phyloP scores from a whole-genome alignment of 2,329 filamentous ascomycete genomes.

The Colletotrichum sp. region DNA sequence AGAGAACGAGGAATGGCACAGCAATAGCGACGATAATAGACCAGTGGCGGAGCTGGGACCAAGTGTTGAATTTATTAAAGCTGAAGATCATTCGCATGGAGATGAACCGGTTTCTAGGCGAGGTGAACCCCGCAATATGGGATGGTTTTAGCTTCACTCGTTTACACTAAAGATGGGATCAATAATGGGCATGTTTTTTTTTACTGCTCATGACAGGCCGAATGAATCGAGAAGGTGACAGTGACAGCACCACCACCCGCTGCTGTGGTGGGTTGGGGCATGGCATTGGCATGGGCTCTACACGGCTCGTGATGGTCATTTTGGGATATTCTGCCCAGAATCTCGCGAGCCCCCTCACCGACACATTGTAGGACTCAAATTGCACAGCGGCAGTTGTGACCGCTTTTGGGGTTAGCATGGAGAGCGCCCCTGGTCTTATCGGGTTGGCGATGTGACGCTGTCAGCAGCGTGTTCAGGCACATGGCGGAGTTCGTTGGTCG shows the following conservation, averaged over 20 bases:
- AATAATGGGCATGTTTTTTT: background rate
- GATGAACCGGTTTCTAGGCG: background rate
- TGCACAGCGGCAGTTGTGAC: background rate
- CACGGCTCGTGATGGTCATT: background rate
- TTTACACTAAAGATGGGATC: background rate
- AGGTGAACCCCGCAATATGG: background rate
- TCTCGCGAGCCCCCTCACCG: background rate
- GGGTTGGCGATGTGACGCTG: background rate
- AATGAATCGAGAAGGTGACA: constrained; percentile 13
- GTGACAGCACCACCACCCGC: background rate
- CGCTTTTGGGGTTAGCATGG: background rate
- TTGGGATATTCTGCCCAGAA: background rate
- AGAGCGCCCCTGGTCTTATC: background rate
- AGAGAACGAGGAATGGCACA: background rate
- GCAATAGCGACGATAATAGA: background rate
- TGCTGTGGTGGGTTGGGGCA: background rate
- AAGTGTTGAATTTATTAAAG: background rate
- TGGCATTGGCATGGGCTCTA: background rate
- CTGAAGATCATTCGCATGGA: background rate
- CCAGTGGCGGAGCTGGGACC: background rate
- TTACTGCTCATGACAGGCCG: background rate
- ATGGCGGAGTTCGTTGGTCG: background rate
- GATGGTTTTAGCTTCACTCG: background rate
- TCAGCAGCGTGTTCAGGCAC: background rate
- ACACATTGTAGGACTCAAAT: background rate